Percentiles rank a stretch among this genome's conserved stretches.
These are phyloP conservation scores for Medicago ruthenica DNA, from an alignment of 306 rosid genomes.

Conservation along the genomic window DNA sequence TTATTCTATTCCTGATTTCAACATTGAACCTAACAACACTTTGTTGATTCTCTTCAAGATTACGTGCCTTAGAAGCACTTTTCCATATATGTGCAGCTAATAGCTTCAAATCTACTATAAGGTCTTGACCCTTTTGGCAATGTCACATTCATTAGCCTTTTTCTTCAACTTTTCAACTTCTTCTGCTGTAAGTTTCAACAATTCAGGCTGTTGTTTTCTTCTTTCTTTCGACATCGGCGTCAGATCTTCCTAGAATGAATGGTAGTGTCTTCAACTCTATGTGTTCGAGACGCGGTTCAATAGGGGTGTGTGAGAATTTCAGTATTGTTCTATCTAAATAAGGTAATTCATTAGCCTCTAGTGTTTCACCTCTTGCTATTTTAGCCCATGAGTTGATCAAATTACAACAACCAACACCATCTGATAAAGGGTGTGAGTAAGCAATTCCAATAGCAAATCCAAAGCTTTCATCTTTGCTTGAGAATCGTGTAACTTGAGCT, in stretches of 20 bases:
- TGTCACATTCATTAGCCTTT: not conserved
- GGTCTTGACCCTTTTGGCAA: not conserved
- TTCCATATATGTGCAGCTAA: conserved; percentile 36
- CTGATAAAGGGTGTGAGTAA: not conserved
- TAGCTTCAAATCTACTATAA: conserved; percentile 19
- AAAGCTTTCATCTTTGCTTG: not conserved
- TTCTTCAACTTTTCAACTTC: conserved; percentile 30
- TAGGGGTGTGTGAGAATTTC: not conserved
- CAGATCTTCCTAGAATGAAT: conserved; percentile 8
- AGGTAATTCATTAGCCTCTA: not conserved
- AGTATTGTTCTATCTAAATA: conserved; percentile 23
- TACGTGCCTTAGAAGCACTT: conserved; percentile 36
- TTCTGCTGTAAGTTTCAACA: not conserved
- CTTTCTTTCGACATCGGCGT: not conserved
- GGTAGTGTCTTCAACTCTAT: conserved; percentile 15
- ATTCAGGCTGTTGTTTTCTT: not conserved
- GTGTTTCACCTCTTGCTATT: not conserved
- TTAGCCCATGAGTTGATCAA: not conserved
- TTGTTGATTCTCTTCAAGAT: conserved; percentile 25
- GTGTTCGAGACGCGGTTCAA: conserved; percentile 1
- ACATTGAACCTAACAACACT: not conserved
- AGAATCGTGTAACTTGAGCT: conserved; percentile 26
- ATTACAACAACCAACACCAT: not conserved
- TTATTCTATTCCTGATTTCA: not conserved
- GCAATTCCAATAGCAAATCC: conserved; percentile 15